Percentiles rank a stretch among this genome's conserved stretches.
phyloP scores from a whole-genome alignment of 257 asterid genomes.

The Knoxia roxburghii region DNA sequence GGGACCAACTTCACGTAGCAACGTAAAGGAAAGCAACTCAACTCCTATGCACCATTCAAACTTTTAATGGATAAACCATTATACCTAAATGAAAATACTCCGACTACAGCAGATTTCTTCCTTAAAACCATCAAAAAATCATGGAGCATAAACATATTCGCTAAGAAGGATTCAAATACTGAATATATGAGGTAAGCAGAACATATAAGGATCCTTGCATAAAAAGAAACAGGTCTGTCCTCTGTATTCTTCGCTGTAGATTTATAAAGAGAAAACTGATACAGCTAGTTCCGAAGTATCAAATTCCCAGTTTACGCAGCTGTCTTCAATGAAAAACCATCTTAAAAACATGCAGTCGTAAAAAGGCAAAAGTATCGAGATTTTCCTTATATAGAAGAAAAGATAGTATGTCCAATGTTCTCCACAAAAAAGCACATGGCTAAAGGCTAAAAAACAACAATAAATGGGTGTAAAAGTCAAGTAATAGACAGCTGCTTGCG shows the following conservation, averaged over 20 bases:
- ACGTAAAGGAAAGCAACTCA: too few species aligned
- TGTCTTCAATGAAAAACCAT: neutral
- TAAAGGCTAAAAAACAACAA: neutral
- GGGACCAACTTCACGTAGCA: neutral
- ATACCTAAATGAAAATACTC: neutral
- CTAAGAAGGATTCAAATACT: too few species aligned
- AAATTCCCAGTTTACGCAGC: neutral
- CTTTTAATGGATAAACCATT: neutral
- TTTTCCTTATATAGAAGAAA: neutral
- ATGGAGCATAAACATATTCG: too few species aligned
- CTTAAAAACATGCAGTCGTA: neutral
- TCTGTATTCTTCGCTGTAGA: neutral
- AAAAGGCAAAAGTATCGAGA: neutral
- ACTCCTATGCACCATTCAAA: neutral
- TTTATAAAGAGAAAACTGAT: neutral
- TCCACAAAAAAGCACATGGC: neutral
- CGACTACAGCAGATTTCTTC: neutral
- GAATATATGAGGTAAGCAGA: neutral
- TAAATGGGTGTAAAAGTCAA: neutral
- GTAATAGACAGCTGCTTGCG: neutral
- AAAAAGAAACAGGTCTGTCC: too few species aligned
- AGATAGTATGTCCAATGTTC: neutral
- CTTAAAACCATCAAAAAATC: neutral
- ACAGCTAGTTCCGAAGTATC: neutral
- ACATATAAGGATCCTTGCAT: too few species aligned